Evolutionary conservation across 192 early-diverging fungal species (phyloP), one percentile per base, ranked within the genome.

Genomic region (Coemansia sp.): DNA sequence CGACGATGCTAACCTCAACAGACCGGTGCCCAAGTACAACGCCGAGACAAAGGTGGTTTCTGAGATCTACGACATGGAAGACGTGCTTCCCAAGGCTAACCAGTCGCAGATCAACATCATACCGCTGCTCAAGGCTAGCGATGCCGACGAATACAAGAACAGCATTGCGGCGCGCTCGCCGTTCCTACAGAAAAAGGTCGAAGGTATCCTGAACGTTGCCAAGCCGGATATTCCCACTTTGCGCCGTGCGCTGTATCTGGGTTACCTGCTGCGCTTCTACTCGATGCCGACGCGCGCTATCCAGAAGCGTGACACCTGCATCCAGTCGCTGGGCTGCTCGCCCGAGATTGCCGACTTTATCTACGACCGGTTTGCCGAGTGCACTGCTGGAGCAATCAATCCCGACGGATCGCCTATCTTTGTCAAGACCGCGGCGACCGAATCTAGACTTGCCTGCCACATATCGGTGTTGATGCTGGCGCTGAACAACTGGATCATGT

Each of bases 11-110:
- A 73, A 89, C 31, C 72, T 70, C 22, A 79, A 84, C 38, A 71
- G 90, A n/a, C 88, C 89, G 17, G 87, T 97, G 50, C 95, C 95
- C 17, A 81, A 84, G 42, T 91, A 87, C 82, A 84, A 97, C 63
- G 56, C 85, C 3, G 62, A 82, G 31, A 88, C 95, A 5, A 83
- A 76, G 14, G 81, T 84, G 12, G 85, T 88, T 12, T 83, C 86
- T 31, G 87, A 91, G 6, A 89, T 95, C n/a, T 97, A 94, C 82
- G 86, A 95, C 32, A 58, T 92, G 61, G 88, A 92, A 5, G 81
- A 87, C 61, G 85, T 97, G 48, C 72, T 92, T 49, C 84, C 89
- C 17, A 76, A 78, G 17, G 74, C 77, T 49, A 89, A 89, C 61
- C 76, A 91, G 25, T 80, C 83, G 28, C 73, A 88, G 20, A 89